Base-by-base conservation (phyloP, 208 protist species). In the Lotmaria passim region DNA sequence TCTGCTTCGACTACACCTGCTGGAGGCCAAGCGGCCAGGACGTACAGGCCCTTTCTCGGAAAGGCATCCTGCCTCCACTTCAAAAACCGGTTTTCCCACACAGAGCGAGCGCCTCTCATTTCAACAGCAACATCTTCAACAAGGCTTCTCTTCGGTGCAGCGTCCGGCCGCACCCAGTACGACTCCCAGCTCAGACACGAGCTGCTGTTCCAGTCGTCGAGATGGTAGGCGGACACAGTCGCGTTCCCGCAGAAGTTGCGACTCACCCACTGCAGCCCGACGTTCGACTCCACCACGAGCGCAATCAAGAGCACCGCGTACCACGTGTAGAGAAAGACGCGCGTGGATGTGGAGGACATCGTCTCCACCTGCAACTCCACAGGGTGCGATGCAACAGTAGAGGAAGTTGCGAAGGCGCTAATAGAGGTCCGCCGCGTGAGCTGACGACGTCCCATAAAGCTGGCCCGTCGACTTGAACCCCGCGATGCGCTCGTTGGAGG, bases 301-400 rank as follows among this genome's bases (percentile, higher is more conserved):
- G 85, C 85, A 5, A 87, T 41, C 14, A 89, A 48, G 41, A 94
- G 80, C 14, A 88, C 61, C 19, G 58, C 65, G 55, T 94, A 91
- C 89, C 89, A 94, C 15, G 75, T 73, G 55, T 89, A 87, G 1
- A 94, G 67, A 56, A 94, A 86, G 1, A 82, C 36, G 23, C 78
- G 81, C 4, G 68, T 78, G 19, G 79, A 78, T 5, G 59, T 39
- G 66, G 81, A 81, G 10, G 83, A 89, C 75, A 94, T 86, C 15
- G 80, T 90, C 59, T 91, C 89, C 59, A 94, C 79, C 66, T 91
- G 89, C 57, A 91, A 70, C 68, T 94, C 81, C 30, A 84, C 65
- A 10, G 39, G 51, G 34, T 31, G 50, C 10, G n/a, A 31, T 12
- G 36, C 55, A 6, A 44, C 36, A 23, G 1, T 17, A 14, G 46